A percentile compares a stretch with the other conserved stretches of the same genome.
phyloP scores from a whole-genome alignment of 306 rosid species.

The Lathyrus tuberosus region DNA sequence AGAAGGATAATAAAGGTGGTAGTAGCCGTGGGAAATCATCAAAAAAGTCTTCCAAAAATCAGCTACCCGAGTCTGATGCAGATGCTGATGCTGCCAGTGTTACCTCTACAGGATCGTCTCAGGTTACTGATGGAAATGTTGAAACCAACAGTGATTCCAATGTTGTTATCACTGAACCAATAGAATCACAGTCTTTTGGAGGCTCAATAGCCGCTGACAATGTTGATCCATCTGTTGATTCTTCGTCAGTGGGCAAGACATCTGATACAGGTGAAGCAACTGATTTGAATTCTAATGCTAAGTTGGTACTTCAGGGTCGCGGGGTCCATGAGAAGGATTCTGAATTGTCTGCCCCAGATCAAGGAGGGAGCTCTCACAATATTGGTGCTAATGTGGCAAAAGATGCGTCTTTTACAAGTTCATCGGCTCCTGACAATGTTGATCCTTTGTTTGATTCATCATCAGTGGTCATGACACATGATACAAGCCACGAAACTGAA shows the following conservation, averaged over 20 bases:
- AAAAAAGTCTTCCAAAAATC: constrained; percentile 55
- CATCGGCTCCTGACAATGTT: constrained; percentile 40
- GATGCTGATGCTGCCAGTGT: constrained; percentile 47
- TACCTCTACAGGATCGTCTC: constrained; percentile 40
- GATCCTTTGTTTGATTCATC: constrained; percentile 44
- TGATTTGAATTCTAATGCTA: constrained; percentile 41
- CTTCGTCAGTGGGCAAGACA: constrained; percentile 32
- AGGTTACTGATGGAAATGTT: constrained; percentile 51
- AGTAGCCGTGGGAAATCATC: constrained; percentile 74
- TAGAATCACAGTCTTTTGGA: constrained; percentile 49
- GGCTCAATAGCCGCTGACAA: constrained; percentile 43
- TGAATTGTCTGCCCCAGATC: constrained; percentile 40
- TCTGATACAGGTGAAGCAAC: constrained; percentile 38
- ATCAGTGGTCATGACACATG: constrained; percentile 31
- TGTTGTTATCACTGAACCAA: constrained; percentile 38
- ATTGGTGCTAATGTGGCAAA: constrained; percentile 42
- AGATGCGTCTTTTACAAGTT: constrained; percentile 31
- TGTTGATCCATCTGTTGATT: constrained; percentile 43
- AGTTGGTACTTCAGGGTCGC: constrained; percentile 42
- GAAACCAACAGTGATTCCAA: constrained; percentile 45
- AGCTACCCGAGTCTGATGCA: constrained; percentile 59
- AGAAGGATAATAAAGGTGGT: constrained; percentile 81
- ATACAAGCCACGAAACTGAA: constrained; percentile 36
- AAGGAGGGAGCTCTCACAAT: constrained; percentile 38
- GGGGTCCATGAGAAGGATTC: constrained; percentile 46